Evolutionary conservation across 176 grass and related monocot genomes (phyloP).

Genomic region (Aegilops umbellulata): DNA sequence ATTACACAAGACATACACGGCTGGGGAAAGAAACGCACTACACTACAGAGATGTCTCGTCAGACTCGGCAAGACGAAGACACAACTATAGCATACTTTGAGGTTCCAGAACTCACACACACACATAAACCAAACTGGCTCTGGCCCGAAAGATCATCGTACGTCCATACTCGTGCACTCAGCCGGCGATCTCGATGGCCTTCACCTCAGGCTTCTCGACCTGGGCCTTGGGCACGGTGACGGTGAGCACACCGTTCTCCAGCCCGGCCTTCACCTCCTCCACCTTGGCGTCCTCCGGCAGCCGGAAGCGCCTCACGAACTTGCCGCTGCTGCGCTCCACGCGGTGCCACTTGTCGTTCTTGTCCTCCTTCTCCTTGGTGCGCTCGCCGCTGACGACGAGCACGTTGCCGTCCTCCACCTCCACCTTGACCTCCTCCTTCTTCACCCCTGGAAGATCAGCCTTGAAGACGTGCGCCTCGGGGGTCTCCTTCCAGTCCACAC

Average conservation of each 20-base stretch:
- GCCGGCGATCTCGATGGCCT: conserved; percentile 34
- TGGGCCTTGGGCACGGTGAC: conserved; percentile 33
- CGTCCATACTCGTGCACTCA: neutral
- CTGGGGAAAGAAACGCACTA: too few species aligned
- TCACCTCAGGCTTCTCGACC: conserved; percentile 15
- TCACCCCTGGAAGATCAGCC: conserved; percentile 34
- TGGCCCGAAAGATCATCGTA: too few species aligned
- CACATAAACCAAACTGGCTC: neutral
- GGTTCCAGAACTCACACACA: too few species aligned
- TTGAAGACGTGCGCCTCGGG: conserved; percentile 38
- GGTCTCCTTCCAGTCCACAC: conserved; percentile 42
- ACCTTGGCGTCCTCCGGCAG: conserved; percentile 39
- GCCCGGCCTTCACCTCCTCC: conserved; percentile 29
- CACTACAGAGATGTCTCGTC: too few species aligned
- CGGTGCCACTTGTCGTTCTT: conserved; percentile 45
- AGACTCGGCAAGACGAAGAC: neutral
- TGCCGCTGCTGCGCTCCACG: conserved; percentile 42
- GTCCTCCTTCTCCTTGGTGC: conserved; percentile 34
- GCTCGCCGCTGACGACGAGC: conserved; percentile 39
- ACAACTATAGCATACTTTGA: neutral
- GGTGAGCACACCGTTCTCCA: conserved; percentile 42
- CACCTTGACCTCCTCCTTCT: conserved; percentile 45
- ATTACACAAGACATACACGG: neutral
- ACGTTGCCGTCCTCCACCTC: conserved; percentile 47
- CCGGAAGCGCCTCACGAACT: conserved; percentile 8